Percentiles rank a stretch among this genome's conserved stretches.
Evolutionary conservation across 225 moss, liverwort and hornwort species (phyloP).

Genomic region (Polytrichum commune): DNA sequence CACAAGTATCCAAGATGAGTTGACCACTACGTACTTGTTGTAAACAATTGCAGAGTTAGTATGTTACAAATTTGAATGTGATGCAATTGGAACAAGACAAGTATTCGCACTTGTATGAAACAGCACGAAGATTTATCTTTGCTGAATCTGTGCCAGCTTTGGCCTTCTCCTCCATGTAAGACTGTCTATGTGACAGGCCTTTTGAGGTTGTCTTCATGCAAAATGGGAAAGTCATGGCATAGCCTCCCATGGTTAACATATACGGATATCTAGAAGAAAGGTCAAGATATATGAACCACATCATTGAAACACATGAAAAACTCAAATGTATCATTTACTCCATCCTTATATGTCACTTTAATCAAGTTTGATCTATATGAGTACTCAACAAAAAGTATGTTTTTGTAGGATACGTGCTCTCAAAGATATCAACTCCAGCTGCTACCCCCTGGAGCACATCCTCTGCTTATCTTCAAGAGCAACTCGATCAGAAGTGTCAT

Average conservation of each 20-base stretch:
- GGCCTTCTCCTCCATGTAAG: slow-evolving; percentile 37
- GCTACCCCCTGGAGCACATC: slow-evolving; percentile 87
- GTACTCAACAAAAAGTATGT: too few relatives aligned
- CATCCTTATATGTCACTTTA: too few relatives aligned
- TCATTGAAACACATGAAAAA: too few relatives aligned
- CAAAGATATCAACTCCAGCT: slow-evolving; percentile 77
- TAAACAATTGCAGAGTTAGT: too few relatives aligned
- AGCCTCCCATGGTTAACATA: slow-evolving; percentile 78
- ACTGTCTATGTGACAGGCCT: slow-evolving; percentile 11
- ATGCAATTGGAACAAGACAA: too few relatives aligned
- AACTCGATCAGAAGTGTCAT: not conserved
- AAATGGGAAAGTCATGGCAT: slow-evolving; percentile 80
- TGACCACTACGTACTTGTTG: too few relatives aligned
- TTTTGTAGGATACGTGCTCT: slow-evolving; percentile 74
- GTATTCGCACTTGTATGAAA: slow-evolving; percentile 55
- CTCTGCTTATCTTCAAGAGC: slow-evolving; percentile 44
- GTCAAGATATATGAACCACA: slow-evolving; percentile 8
- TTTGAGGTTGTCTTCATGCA: slow-evolving; percentile 50
- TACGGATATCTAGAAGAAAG: slow-evolving; percentile 60
- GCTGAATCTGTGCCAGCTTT: slow-evolving; percentile 54
- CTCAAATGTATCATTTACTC: too few relatives aligned
- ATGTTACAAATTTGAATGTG: too few relatives aligned
- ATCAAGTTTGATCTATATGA: too few relatives aligned
- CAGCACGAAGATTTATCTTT: slow-evolving; percentile 75
- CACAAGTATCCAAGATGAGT: too few relatives aligned